A percentile compares a stretch with the other conserved stretches of the same genome.
Evolutionary conservation across 805 yeast species (phyloP).

Genomic region (Saturnispora saitoi): DNA sequence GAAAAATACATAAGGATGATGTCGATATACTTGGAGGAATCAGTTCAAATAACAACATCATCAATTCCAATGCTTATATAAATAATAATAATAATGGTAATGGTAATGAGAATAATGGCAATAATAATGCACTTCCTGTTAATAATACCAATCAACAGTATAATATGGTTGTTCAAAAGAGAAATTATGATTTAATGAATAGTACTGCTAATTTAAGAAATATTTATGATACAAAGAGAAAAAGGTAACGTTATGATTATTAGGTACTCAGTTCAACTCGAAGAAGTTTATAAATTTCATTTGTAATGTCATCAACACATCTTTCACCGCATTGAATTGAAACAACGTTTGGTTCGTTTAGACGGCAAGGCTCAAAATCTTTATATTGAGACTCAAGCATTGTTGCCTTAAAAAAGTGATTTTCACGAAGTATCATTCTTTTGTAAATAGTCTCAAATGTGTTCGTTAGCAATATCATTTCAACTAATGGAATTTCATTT

Average conservation of each 20-base stretch:
- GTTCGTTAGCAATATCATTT: slow-evolving; percentile 60
- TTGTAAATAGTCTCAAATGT: slow-evolving; percentile 48
- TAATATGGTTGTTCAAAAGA: slow-evolving; percentile 7
- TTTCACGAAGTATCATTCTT: slow-evolving; percentile 56
- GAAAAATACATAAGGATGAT: slow-evolving; percentile 83
- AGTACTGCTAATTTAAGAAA: slow-evolving; percentile 3
- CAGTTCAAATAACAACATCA: not conserved
- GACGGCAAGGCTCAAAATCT: slow-evolving; percentile 60
- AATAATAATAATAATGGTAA: slow-evolving; percentile 2
- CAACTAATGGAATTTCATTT: slow-evolving; percentile 20
- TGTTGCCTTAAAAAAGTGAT: slow-evolving; percentile 80
- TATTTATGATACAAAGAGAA: slow-evolving; percentile 6
- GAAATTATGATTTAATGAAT: slow-evolving; percentile 13
- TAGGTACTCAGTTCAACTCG: not conserved
- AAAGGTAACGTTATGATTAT: not conserved
- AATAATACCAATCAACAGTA: not conserved
- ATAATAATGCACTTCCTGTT: slow-evolving; percentile 11
- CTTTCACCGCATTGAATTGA: slow-evolving; percentile 18
- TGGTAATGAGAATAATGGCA: slow-evolving; percentile 4
- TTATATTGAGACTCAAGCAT: slow-evolving; percentile 78
- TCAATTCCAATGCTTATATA: slow-evolving; percentile 13
- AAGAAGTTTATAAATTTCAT: slow-evolving; percentile 9
- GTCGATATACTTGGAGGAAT: slow-evolving; percentile 49
- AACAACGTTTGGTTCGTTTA: slow-evolving; percentile 13
- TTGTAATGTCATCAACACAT: slow-evolving; percentile 12